Base-by-base conservation (phyloP, 139 green algal genomes). In the Tetratostichococcus sp. region DNA sequence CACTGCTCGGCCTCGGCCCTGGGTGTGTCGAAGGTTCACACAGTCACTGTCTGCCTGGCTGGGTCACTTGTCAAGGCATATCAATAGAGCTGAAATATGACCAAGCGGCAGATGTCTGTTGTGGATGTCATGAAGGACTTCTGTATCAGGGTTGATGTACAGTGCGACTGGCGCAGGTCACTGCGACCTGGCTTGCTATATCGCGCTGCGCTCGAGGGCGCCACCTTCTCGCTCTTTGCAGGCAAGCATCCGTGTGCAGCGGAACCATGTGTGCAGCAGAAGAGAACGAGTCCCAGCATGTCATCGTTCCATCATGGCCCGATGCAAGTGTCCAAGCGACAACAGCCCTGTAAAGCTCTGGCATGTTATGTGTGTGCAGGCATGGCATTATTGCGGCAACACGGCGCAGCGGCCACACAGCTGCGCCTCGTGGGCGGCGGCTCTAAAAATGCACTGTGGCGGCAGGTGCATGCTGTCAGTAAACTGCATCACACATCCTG, bases 381-480 rank as follows among this genome's bases (percentile, higher is more conserved):
- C 1, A 65, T 82, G 67, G 67, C 71, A 30, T 65, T 75, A 16
- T 85, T 90, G 80, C 4, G 79, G 65, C 35, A 67, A 0, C 77
- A 86, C 67, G 86, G 86, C 23, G 69, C 92, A 57, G 67, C 42
- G 0, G 78, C 78, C 1, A 67, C 30, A 25, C 80, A 89, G 82
- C 80, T 97, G 74, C 77, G 84, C 16, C 75, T 96, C 43, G 92
- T 97, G 31, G 93, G 93, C 4, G 93, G 93, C 33, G 93, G 93
- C 33, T 85, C 84, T 19, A 87, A 84, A 31, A 96, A 93, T 78
- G 58, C 17, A 43, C 80, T 96, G 62, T 97, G 93, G 93, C 81
- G 89, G 5, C 86, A 62, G 50, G 50, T 62, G 50, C 39, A n/a
- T n/a, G n/a, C n/a, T 50, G 39, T 21, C 39, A 50, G 39, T 50